A percentile compares a stretch with the other conserved stretches of the same genome.
phyloP scores from a whole-genome alignment of 2,329 filamentous ascomycete genomes.

The Lecanicillium sp. region DNA sequence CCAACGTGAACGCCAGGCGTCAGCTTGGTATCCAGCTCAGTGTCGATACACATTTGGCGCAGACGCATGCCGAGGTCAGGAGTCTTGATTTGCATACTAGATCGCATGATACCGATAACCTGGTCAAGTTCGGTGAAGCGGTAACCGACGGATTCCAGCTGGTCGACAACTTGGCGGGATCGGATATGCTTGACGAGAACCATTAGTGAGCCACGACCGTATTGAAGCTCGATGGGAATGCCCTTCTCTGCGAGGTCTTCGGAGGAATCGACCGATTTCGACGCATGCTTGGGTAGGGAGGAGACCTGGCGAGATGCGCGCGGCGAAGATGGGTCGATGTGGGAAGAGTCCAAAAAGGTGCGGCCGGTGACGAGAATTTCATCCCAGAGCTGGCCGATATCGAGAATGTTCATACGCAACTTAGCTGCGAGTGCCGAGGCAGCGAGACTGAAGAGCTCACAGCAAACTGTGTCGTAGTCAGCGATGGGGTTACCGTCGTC shows the following conservation, averaged over 20 bases:
- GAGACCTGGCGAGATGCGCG: constrained; percentile 6
- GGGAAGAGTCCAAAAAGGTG: background rate
- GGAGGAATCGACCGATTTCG: constrained; percentile 5
- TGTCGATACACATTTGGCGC: constrained; percentile 52
- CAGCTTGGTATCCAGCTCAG: constrained; percentile 41
- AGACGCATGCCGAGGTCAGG: constrained; percentile 54
- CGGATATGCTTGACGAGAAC: constrained; percentile 64
- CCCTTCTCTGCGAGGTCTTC: constrained; percentile 35
- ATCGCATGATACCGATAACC: constrained; percentile 59
- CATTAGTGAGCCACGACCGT: constrained; percentile 69
- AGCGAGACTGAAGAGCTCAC: constrained; percentile 75
- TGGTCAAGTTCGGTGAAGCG: constrained; percentile 66
- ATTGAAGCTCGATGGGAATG: constrained; percentile 21
- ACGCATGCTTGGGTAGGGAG: constrained; percentile 1
- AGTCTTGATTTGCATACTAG: constrained; percentile 65
- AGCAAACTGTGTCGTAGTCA: constrained; percentile 69
- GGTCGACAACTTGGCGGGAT: constrained; percentile 48
- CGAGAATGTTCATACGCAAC: constrained; percentile 52
- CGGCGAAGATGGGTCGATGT: background rate
- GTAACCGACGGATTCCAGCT: constrained; percentile 63
- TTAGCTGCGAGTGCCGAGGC: constrained; percentile 64
- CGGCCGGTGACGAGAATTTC: constrained; percentile 61
- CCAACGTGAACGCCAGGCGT: constrained; percentile 48
- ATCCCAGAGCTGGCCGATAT: constrained; percentile 65
- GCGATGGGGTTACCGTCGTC: constrained; percentile 51